Base-by-base conservation (phyloP, 176 grass and related monocot genomes). In the Avena eriantha region DNA sequence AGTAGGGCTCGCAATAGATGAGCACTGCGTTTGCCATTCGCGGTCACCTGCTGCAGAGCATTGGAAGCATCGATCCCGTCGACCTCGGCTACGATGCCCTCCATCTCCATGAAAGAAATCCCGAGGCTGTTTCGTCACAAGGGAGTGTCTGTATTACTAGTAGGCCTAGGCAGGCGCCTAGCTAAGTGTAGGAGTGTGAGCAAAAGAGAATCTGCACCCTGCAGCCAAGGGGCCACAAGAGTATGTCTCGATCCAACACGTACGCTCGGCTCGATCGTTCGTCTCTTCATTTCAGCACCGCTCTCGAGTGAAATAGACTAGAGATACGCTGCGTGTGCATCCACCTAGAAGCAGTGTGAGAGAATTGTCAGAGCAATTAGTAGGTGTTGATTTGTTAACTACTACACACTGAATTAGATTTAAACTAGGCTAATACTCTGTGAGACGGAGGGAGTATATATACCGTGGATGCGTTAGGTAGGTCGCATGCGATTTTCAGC, bases 21-120 rank as follows among this genome's bases (percentile, higher is more conserved):
- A 78, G n/a, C 26, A 46, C 61, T 57, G 43, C 43, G 45, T 49
- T 83, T 83, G 39, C 55, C 82, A 34, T 76, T 23, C 5, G 18
- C 71, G 45, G 48, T 17, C 58, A 21, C 76, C 79, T 82, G 58
- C 43, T 53, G 51, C 64, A 36, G 86, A 49, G 35, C 56, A 24
- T 68, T 58, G 55, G 45, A 83, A 48, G 73, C 73, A 83, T 54
- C 84, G 73, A 83, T 83, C 79, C 21, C 55, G 34, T 83, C 80
- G 46, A 73, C n/a, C 17, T n/a, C 53, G 35, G 88, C 48, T 31
- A 79, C 56, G 33, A 18, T 77, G 70, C n/a, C 49, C 5, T 5
- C n/a, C n/a, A n/a, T 0, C 5, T 36, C 41, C 8, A 17, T 50
- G 67, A 75, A 54, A 55, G 46, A 39, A 33, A 68, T n/a, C 45